A percentile compares a stretch with the other conserved stretches of the same genome.
These are phyloP conservation scores for Lentinula aciculospora DNA, from an alignment of 768 basidiomycete genomes.

Conservation along the genomic window DNA sequence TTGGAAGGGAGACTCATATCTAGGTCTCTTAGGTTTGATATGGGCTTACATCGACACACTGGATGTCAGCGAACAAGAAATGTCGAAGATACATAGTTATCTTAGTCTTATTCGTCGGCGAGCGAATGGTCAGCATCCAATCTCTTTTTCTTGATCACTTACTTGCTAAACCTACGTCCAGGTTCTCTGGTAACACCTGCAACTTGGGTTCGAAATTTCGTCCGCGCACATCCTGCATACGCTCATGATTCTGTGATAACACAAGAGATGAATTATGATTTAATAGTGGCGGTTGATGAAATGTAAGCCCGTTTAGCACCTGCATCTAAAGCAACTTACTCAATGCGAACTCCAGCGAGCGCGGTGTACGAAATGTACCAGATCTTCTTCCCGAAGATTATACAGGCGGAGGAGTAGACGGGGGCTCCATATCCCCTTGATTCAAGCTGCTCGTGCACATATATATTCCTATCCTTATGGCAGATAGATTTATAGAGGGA, in stretches of 20 bases:
- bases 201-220: constrained; percentile 90
- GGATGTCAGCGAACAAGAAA: constrained; percentile 61
- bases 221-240: constrained; percentile 87
- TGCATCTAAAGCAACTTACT: constrained; percentile 1
- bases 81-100: constrained; percentile 65
- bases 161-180: constrained; percentile 19
- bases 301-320: constrained; percentile 55
- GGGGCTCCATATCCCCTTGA: constrained; percentile 29
- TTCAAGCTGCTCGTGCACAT: background rate
- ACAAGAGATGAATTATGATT: constrained; percentile 90
- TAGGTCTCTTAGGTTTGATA: constrained; percentile 77
- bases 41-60: constrained; percentile 83
- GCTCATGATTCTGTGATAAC: constrained; percentile 89
- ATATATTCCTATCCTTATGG: constrained; percentile 2
- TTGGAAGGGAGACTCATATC: constrained; percentile 55
- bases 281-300: constrained; percentile 84
- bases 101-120: constrained; percentile 73
- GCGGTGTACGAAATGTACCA: constrained; percentile 55
- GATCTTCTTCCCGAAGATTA: constrained; percentile 63
- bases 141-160: background rate
- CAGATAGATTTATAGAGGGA: background rate
- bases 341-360: constrained; percentile 43
- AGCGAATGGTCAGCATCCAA: constrained; percentile 61
- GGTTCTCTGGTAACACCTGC: constrained; percentile 83
- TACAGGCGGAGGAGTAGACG: constrained; percentile 38